Evolutionary conservation across 1,284 basidiomycete species (phyloP).

Genomic region (Ganoderma multipileum): DNA sequence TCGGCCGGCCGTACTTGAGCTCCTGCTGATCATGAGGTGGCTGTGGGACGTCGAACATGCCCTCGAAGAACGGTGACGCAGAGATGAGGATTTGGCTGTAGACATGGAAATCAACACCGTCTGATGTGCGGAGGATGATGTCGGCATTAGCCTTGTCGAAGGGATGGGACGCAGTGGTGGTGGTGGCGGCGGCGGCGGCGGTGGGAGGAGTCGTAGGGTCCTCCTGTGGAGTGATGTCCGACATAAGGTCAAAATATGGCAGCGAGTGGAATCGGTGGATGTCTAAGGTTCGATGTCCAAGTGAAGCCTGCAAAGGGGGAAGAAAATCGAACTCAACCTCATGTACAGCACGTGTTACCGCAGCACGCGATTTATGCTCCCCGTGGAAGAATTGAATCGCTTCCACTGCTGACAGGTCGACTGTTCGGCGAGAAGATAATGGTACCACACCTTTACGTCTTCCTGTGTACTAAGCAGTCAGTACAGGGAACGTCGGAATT

Average conservation of each 20-base stretch:
- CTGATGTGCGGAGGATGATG: slow-evolving; percentile 15
- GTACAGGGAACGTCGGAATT: not conserved
- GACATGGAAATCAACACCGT: slow-evolving; percentile 24
- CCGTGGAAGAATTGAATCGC: not conserved
- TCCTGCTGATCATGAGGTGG: not conserved
- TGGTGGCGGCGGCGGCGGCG: no score
- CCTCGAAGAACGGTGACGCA: slow-evolving; percentile 31
- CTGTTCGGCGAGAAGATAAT: not conserved
- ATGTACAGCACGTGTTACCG: not conserved
- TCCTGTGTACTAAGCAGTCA: not conserved
- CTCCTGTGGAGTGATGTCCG: not conserved
- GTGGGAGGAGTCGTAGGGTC: not conserved
- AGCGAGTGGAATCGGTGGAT: not conserved
- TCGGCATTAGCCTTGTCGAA: slow-evolving; percentile 21
- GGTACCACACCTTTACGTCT: not conserved
- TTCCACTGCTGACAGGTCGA: not conserved
- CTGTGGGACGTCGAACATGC: slow-evolving; percentile 28
- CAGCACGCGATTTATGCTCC: not conserved
- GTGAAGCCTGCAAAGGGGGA: not conserved
- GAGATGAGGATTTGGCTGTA: slow-evolving; percentile 27
- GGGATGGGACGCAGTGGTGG: slow-evolving; percentile 4
- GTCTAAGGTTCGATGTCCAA: not conserved
- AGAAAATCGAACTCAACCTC: not conserved
- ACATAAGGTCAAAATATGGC: not conserved
- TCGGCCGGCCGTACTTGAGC: slow-evolving; percentile 7